Evolutionary conservation across 345 rosid species (phyloP), one percentile per base, ranked within the genome.

Genomic region (Gossypium mustelinum): DNA sequence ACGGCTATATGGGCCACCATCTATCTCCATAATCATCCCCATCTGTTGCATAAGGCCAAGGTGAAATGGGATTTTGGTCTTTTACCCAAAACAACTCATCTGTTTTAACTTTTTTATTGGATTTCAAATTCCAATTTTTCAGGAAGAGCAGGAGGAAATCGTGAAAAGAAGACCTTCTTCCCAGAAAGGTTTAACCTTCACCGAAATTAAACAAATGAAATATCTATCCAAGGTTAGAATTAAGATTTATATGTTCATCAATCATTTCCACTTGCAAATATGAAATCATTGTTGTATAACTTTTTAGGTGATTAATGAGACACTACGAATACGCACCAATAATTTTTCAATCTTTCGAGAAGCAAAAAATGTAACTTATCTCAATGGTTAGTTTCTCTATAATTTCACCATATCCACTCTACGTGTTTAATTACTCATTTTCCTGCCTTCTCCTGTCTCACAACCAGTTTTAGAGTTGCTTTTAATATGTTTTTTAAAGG

Each of bases 181-280:
- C 0, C 85, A 81, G 39, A 76, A 80, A 43, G 81, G 79, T 44
- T 55, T 83, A 73, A 79, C 78, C 14, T 76, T 79, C 20, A 72
- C 68, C 29, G 86, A 84, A 78, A 59, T 78, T 39, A 80, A 80
- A 78, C 81, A 84, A 51, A 83, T 87, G 86, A 69, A 81, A n/a
- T 86, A 82, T 73, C 81, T 84, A 62, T 76, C 70, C 9, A 83
- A 83, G 87, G 86, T 82, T 17, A 54, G 2, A 34, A 34, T 34
- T 4, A 34, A 34, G 7, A 34, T 34, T 34, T 34, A 34, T 34
- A 34, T 34, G 7, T 34, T 34, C 39, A 34, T 34, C 39, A 34
- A 34, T 34, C 39, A 1, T 34, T 34, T 34, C 39, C 39, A 4
- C 39, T 34, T 34, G 39, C 39, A 34, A 4, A 34, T 34, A 34